Base-by-base conservation (phyloP, 2,329 filamentous ascomycete species). In the Fusarium secorum region DNA sequence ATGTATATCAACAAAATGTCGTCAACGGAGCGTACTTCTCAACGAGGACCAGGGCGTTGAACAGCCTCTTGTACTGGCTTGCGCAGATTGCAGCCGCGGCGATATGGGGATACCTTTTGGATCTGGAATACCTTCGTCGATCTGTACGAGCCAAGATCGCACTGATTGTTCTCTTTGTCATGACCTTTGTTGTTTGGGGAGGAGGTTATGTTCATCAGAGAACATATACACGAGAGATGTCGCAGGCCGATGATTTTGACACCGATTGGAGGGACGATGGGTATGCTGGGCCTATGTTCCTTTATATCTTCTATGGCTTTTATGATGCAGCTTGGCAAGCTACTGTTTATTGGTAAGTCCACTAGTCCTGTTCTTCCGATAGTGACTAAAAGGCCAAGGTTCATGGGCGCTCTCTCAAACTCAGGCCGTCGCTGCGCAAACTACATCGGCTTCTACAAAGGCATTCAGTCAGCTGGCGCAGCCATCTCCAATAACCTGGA, bases 281-380 rank as follows among this genome's bases (percentile, higher is more conserved):
- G 9, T 96, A 91, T 78, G 85, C 90, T 61, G 93, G 91, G 0
- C 92, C 93, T 11, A 93, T 97, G 88, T 93, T 97, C 79, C 83
- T 97, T 55, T 97, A 94, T 83, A 93, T 97, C 76, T 95, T 95
- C 81, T 97, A 96, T 79, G 94, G 94, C 35, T 91, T 96, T 80
- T 96, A 91, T 73, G 95, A 98, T 78, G 93, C 95, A 38, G 88
- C 90, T 49, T 98, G 94, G 91, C 95, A 98, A 84, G 95, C 94
- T 0, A 90, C 86, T 76, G 91, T 95, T 44, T 98, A 98, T 85
- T 98, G 95, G 95, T 94, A 89, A 78, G 94, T 91, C 2, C 4
- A 2, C 0, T 2, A 1, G 7, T 84, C 0, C 85, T 2, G 0
- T 3, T 7, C 0, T 82, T 10, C 5, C 2, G 2, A 35, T 17